phyloP scores from a whole-genome alignment of 768 basidiomycete genomes.

The Postia placenta region DNA sequence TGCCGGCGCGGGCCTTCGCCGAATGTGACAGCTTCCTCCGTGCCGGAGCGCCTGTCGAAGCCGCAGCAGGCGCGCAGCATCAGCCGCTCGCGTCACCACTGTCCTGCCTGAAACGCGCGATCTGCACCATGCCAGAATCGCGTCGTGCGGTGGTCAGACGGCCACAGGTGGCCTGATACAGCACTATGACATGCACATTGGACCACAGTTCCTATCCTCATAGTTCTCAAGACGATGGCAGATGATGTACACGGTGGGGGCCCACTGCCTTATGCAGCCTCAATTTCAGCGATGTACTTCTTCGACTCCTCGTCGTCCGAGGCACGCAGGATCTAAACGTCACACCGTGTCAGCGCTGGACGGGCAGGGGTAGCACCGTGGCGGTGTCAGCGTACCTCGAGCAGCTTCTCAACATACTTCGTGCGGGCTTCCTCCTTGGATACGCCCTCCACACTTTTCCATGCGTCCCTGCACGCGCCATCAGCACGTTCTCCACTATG shows the following conservation, averaged over 20 bases:
- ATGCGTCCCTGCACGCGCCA: slow-evolving; percentile 66
- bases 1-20: background rate
- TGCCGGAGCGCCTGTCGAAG: slow-evolving; percentile 3
- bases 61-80: background rate
- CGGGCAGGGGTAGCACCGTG: background rate
- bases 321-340: slow-evolving; percentile 48
- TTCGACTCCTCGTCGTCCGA: slow-evolving; percentile 46
- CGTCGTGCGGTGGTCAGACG: no score
- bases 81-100: slow-evolving; percentile 1
- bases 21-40: slow-evolving; percentile 2
- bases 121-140: background rate
- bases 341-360: background rate
- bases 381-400: slow-evolving; percentile 41
- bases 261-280: slow-evolving; percentile 35
- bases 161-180: no score
- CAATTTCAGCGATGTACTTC: slow-evolving; percentile 52
- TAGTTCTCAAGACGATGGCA: background rate
- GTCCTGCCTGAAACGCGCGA: background rate
- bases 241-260: no score
- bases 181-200: no score
- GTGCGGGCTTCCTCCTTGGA: slow-evolving; percentile 64
- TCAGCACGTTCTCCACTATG: background rate
- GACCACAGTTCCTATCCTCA: background rate
- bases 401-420: slow-evolving; percentile 72
- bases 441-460: slow-evolving; percentile 67